A percentile compares a stretch with the other conserved stretches of the same genome.
Evolutionary conservation across 164 flowering plant genomes (phyloP).

Genomic region (Liquidambar formosana): DNA sequence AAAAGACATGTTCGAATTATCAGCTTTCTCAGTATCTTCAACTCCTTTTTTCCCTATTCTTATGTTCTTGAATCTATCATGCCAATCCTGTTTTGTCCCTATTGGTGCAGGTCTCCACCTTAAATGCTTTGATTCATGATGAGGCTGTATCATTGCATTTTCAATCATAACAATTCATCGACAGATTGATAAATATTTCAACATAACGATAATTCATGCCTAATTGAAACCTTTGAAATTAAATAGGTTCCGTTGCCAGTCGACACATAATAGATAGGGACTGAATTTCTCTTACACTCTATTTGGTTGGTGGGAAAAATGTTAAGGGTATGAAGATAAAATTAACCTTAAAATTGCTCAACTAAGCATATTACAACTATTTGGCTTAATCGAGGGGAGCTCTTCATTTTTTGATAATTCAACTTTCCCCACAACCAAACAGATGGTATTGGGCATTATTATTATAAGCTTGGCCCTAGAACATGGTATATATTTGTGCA

Average conservation of each 20-base stretch:
- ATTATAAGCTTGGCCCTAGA: too few relatives aligned
- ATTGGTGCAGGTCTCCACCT: conserved; percentile 51
- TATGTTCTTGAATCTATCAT: conserved; percentile 61
- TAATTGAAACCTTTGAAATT: not conserved
- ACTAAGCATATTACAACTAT: not conserved
- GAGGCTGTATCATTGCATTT: conserved; percentile 17
- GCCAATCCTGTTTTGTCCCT: conserved; percentile 77
- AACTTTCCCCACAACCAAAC: too few relatives aligned
- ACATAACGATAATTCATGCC: too few relatives aligned
- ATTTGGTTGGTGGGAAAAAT: not conserved
- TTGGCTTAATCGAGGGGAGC: not conserved
- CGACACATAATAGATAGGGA: not conserved
- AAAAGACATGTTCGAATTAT: conserved; percentile 40
- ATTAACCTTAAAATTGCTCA: not conserved
- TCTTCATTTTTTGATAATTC: not conserved
- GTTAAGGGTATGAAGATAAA: not conserved
- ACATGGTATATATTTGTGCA: too few relatives aligned
- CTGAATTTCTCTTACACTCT: not conserved
- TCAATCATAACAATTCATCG: not conserved
- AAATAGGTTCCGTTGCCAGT: not conserved
- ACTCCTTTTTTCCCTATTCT: conserved; percentile 49
- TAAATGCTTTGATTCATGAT: conserved; percentile 37
- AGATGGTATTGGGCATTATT: too few relatives aligned
- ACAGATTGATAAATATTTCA: too few relatives aligned
- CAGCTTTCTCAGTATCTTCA: conserved; percentile 47